phyloP scores from a whole-genome alignment of 176 grass and related monocot genomes.

The Thalia dealbata region DNA sequence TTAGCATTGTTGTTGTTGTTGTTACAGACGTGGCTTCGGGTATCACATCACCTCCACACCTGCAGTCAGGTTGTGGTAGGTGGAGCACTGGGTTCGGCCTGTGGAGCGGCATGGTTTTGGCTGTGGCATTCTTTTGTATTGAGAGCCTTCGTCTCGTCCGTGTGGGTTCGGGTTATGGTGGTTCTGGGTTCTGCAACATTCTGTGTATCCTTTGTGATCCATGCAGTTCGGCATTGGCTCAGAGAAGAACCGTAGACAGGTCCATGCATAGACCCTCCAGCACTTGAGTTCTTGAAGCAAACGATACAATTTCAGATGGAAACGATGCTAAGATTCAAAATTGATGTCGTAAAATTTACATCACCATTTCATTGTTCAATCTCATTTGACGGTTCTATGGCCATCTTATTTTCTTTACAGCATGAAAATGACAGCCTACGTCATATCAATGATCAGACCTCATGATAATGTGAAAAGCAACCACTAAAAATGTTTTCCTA shows the following conservation, averaged over 20 bases:
- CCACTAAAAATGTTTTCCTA: too few relatives aligned
- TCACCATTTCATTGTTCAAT: too few relatives aligned
- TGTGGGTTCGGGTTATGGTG: slow-evolving; percentile 34
- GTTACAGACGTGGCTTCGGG: slow-evolving; percentile 68
- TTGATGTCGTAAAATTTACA: too few relatives aligned
- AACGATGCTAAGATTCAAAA: too few relatives aligned
- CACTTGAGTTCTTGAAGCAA: too few relatives aligned
- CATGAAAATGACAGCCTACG: too few relatives aligned
- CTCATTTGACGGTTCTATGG: too few relatives aligned
- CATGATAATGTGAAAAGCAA: too few relatives aligned
- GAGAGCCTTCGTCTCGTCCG: slow-evolving; percentile 40
- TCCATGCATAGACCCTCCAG: too few relatives aligned
- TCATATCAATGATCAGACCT: too few relatives aligned
- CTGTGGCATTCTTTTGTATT: slow-evolving; percentile 57
- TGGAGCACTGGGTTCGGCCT: slow-evolving; percentile 35
- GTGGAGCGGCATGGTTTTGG: slow-evolving; percentile 41
- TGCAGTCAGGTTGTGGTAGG: slow-evolving; percentile 65
- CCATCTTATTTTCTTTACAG: too few relatives aligned
- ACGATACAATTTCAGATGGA: too few relatives aligned
- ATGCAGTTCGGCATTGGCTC: slow-evolving; percentile 45
- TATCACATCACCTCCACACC: slow-evolving; percentile 73
- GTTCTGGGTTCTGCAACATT: slow-evolving; percentile 32
- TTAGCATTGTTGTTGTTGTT: background rate
- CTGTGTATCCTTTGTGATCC: slow-evolving; percentile 31
- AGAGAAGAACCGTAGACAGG: slow-evolving; percentile 26